phyloP scores from a whole-genome alignment of 345 rosid species.

The Erodium maritimum region DNA sequence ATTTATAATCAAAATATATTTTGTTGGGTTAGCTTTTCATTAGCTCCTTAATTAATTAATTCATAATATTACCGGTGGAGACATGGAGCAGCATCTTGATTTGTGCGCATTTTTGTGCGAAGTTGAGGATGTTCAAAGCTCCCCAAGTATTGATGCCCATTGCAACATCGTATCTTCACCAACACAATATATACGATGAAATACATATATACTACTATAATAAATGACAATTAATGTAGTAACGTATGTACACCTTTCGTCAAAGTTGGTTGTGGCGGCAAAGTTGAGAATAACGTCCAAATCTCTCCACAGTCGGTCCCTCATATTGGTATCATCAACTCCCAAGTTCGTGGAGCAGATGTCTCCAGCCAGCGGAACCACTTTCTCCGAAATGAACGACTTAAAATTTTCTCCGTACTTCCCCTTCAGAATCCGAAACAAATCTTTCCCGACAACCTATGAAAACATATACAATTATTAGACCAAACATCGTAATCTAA shows the following conservation, averaged over 20 bases:
- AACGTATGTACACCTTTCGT: constrained; percentile 22
- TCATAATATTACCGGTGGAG: constrained; percentile 39
- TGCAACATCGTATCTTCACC: constrained; percentile 59
- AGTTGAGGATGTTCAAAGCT: constrained; percentile 31
- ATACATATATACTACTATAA: no score
- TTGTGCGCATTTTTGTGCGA: constrained; percentile 35
- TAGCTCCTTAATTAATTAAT: no score
- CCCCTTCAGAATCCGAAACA: constrained; percentile 20
- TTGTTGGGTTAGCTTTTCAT: no score
- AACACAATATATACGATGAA: constrained; percentile 10
- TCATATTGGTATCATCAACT: constrained; percentile 11
- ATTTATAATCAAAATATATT: no score
- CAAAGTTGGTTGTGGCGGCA: constrained; percentile 29
- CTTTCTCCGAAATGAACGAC: constrained; percentile 17
- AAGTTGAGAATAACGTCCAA: constrained; percentile 17
- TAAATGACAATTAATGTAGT: no score
- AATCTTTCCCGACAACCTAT: constrained; percentile 21
- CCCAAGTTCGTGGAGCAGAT: constrained; percentile 12
- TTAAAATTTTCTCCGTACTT: constrained; percentile 13
- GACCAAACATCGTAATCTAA: no score
- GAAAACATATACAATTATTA: not conserved
- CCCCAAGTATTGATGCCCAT: constrained; percentile 44
- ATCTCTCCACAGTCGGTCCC: constrained; percentile 11
- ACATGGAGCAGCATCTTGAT: constrained; percentile 34
- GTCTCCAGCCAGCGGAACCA: constrained; percentile 17